Base-by-base conservation (phyloP, 164 flowering plant species). In the Dillenia suffruticosa region DNA sequence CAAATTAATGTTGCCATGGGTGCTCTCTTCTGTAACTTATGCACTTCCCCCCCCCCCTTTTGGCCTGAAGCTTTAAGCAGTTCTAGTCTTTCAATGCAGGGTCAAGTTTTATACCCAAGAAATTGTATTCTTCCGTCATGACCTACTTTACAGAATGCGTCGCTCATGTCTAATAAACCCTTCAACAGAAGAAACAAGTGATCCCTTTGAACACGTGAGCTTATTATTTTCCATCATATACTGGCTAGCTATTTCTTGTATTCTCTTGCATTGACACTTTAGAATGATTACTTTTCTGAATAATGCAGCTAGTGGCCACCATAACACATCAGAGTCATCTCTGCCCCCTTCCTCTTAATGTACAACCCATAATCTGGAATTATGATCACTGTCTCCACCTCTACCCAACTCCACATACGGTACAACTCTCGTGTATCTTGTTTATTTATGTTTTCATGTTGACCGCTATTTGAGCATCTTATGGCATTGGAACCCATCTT, bases 331-430 rank as follows among this genome's bases (percentile, higher is more conserved):
- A 91, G 72, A 87, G 97, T 69, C 97, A 94, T 85, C 88, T 94
- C 17, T 92, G 99, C 61, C 99, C 99, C 47, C 96, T 95, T 12
- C 99, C 99, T 65, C 83, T 94, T 56, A 81, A 79, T 46, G 81
- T 86, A 40, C 99, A 95, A 66, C 97, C 96, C 46, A 79, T 95
- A 62, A 81, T 88, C 52, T 95, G 99, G 99, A 92, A 89, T 62
- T 90, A 82, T 53, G 99, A 95, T 67, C 99, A 92, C 72, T 74
- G 84, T 70, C 84, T 95, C 46, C 85, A 82, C 50, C 77, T 92
- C 32, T 92, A 88, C 74, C 99, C 99, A 22, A 77, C 90, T 60
- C 99, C 97, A 53, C 92, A 94, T 57, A 81, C 96, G 91, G 99
- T 94, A 87, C 44, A 10, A 47, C 45, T 26, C 63, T 10, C n/a